Evolutionary conservation across 2,329 filamentous ascomycete species (phyloP).

Genomic region (Arthrobotrys sinensis): DNA sequence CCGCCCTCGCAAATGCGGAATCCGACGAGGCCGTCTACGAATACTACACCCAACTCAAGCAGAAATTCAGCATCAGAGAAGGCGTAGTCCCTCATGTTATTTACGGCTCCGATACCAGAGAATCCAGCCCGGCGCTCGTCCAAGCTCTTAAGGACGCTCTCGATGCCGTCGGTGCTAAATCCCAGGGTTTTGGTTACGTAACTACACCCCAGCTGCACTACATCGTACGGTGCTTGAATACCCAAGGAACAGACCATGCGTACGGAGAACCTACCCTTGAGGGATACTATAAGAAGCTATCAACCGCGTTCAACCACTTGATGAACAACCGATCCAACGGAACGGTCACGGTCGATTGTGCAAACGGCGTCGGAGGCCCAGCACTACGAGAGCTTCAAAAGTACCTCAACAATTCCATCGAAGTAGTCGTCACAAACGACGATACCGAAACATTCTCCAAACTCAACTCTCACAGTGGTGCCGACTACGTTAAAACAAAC

Average conservation of each 20-base stretch:
- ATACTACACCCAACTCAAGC: constrained; percentile 81
- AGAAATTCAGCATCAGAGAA: constrained; percentile 82
- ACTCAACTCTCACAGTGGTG: constrained; percentile 93
- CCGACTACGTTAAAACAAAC: constrained; percentile 97
- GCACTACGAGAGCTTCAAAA: constrained; percentile 91
- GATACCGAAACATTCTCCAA: constrained; percentile 90
- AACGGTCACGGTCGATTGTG: constrained; percentile 88
- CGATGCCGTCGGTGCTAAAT: constrained; percentile 80
- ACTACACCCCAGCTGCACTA: constrained; percentile 99
- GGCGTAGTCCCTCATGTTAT: constrained; percentile 80
- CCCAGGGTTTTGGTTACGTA: constrained; percentile 88
- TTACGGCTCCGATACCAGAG: constrained; percentile 91
- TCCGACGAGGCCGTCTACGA: constrained; percentile 81
- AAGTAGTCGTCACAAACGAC: constrained; percentile 92
- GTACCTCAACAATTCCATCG: constrained; percentile 79
- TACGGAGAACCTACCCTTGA: constrained; percentile 91
- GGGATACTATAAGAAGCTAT: constrained; percentile 95
- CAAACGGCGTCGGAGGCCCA: constrained; percentile 95
- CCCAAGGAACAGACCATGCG: constrained; percentile 84
- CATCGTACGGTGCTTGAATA: constrained; percentile 93
- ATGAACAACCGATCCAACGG: constrained; percentile 81
- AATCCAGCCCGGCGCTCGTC: constrained; percentile 88
- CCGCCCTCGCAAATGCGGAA: constrained; percentile 86
- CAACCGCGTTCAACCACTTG: constrained; percentile 84
- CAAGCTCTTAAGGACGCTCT: constrained; percentile 84